Evolutionary conservation across 2,329 filamentous ascomycete species (phyloP).

Genomic region (Alternaria sp.): DNA sequence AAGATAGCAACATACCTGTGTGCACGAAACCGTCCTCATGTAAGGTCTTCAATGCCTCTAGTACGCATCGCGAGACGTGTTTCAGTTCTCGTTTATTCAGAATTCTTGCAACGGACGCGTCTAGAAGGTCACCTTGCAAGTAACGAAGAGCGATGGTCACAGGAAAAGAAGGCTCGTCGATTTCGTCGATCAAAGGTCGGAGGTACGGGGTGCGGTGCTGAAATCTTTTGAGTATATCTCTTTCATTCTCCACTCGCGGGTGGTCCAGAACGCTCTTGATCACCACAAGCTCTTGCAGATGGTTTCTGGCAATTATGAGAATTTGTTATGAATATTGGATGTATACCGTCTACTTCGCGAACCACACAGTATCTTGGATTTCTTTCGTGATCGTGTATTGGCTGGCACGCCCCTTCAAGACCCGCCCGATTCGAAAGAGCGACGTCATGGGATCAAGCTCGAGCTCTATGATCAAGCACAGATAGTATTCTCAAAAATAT

Average conservation of each 20-base stretch:
- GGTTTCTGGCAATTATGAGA: slow-evolving; percentile 12
- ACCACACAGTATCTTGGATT: slow-evolving; percentile 28
- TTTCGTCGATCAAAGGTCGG: slow-evolving; percentile 40
- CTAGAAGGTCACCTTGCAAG: slow-evolving; percentile 31
- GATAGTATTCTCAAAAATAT: not conserved
- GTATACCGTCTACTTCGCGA: slow-evolving; percentile 26
- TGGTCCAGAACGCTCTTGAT: slow-evolving; percentile 36
- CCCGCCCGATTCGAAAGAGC: slow-evolving; percentile 25
- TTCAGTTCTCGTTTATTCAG: slow-evolving; percentile 32
- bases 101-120: slow-evolving; percentile 15
- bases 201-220: slow-evolving; percentile 33
- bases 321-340: not conserved
- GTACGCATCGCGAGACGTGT: slow-evolving; percentile 24
- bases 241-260: slow-evolving; percentile 36
- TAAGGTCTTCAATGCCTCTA: slow-evolving; percentile 35
- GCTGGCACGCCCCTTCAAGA: slow-evolving; percentile 20
- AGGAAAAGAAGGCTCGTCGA: slow-evolving; percentile 30
- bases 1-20: slow-evolving; percentile 22
- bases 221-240: slow-evolving; percentile 35
- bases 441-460: slow-evolving; percentile 1
- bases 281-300: slow-evolving; percentile 22
- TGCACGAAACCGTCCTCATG: slow-evolving; percentile 40
- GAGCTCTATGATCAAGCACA: not conserved
- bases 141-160: slow-evolving; percentile 33
- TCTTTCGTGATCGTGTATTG: slow-evolving; percentile 28